These are phyloP conservation scores for Chlorella sp. DNA, from an alignment of 139 green algal genomes.

Conservation along the genomic window DNA sequence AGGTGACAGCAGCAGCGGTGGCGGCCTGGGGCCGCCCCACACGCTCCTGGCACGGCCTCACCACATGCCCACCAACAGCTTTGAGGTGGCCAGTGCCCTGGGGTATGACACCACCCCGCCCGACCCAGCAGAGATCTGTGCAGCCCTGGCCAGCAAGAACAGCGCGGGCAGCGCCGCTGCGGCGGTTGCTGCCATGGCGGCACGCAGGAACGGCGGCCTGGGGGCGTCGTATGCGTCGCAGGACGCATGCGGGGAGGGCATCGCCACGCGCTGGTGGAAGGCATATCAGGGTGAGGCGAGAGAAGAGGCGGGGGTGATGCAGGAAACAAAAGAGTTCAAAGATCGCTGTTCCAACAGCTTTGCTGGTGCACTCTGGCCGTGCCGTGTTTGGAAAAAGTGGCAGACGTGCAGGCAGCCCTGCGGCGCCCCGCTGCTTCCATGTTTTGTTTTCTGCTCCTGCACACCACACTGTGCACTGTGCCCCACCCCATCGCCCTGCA, in stretches of 20 bases:
- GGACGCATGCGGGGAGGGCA: slow-evolving; percentile 15
- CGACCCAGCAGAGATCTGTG: not conserved
- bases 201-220: not conserved
- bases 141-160: not conserved
- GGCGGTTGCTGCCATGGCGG: not conserved
- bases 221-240: not conserved
- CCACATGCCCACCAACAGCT: slow-evolving; percentile 6
- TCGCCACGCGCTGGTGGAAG: slow-evolving; percentile 26
- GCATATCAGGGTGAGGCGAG: not conserved
- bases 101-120: not conserved
- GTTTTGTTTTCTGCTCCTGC: not conserved
- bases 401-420: too few relatives aligned
- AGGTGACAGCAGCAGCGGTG: not conserved
- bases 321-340: not conserved
- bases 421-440: not conserved
- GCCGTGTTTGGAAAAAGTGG: not conserved
- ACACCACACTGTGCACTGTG: not conserved
- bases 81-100: slow-evolving; percentile 16
- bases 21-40: not conserved
- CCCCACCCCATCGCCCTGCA: not conserved
- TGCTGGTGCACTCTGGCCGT: not conserved
- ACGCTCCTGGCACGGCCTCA: not conserved
- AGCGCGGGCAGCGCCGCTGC: not conserved
- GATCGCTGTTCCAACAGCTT: not conserved
- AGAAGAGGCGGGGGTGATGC: not conserved